Evolutionary conservation across 1,139 yeast genomes (phyloP).

Genomic region (Diutina neorugosa): DNA sequence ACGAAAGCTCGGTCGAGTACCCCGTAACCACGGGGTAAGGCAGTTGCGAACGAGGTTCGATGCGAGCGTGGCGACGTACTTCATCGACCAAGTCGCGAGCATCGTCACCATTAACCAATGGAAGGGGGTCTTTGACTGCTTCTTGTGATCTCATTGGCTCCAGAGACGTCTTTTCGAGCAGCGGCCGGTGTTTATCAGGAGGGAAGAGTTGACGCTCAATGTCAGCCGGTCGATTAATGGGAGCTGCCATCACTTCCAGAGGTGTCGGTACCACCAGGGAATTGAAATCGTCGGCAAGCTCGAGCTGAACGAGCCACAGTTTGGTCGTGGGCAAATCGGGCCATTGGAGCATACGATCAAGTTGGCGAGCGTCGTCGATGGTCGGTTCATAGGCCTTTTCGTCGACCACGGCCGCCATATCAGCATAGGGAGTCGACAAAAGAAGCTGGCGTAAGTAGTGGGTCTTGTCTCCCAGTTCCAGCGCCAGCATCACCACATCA

Average conservation of each 20-base stretch:
- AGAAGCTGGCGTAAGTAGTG: background rate
- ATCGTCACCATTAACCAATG: background rate
- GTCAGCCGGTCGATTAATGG: background rate
- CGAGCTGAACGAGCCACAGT: slow-evolving; percentile 56
- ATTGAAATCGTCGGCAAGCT: slow-evolving; percentile 39
- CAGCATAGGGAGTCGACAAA: slow-evolving; percentile 8
- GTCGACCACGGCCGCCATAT: slow-evolving; percentile 32
- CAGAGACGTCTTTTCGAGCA: background rate
- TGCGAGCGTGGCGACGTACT: background rate
- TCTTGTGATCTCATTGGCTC: background rate
- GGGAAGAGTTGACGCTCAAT: background rate
- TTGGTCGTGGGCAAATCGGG: slow-evolving; percentile 35
- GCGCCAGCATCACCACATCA: background rate
- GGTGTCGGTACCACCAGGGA: slow-evolving; percentile 30
- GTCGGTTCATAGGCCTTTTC: slow-evolving; percentile 66
- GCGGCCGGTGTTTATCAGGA: background rate
- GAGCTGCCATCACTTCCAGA: background rate
- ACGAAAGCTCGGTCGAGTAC: background rate
- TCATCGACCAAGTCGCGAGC: background rate
- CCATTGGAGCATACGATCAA: slow-evolving; percentile 16
- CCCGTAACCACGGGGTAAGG: background rate
- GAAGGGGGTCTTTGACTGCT: background rate
- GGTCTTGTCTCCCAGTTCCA: background rate
- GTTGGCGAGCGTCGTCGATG: slow-evolving; percentile 16
- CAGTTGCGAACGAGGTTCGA: background rate